Evolutionary conservation across 345 rosid species (phyloP), one percentile per base, ranked within the genome.

Genomic region (Acer saccharum): DNA sequence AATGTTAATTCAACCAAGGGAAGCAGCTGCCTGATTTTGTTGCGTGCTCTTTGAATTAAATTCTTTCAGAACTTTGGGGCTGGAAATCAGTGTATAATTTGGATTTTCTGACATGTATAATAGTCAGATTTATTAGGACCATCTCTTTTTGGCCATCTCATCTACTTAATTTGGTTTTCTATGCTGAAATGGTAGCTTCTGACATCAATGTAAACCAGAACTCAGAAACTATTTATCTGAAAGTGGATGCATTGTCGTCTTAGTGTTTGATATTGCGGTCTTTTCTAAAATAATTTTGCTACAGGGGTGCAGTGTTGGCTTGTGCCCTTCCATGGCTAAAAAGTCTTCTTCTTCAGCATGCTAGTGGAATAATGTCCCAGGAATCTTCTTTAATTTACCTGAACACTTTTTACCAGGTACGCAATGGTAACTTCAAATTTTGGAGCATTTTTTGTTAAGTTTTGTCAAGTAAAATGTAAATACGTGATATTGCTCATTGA

Each of bases 241-340:
- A n/a, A n/a, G n/a, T n/a, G n/a, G n/a, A n/a, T 10, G 21, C 32
- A 41, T 12, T 18, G 20, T 72, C 73, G 0, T 29, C 2, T 25
- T 11, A 4, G 7, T 75, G 29, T n/a, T 50, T 48, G 46, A 12
- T 74, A 10, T 48, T 27, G 21, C n/a, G 1, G 20, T 72, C 52
- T 55, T 35, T 72, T n/a, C 35, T 25, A 44, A 74, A 48, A 18
- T 32, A 4, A 32, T 50, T 62, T 67, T 74, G 44, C 21, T 82
- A 78, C 88, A 97, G 99, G 85, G 99, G 98, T 76, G 97, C 98
- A 75, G 88, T 97, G 55, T 78, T 91, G 77, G 97, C 87, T 32
- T 97, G 98, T 82, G 81, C 93, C 41, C 88, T 94, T 81, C 98
- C 99, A 0, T 93, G 98, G 98, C 89, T 97, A 52, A 92, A 90